Evolutionary conservation across 2,329 filamentous ascomycete species (phyloP).

Genomic region (Hypoxylon sp.): DNA sequence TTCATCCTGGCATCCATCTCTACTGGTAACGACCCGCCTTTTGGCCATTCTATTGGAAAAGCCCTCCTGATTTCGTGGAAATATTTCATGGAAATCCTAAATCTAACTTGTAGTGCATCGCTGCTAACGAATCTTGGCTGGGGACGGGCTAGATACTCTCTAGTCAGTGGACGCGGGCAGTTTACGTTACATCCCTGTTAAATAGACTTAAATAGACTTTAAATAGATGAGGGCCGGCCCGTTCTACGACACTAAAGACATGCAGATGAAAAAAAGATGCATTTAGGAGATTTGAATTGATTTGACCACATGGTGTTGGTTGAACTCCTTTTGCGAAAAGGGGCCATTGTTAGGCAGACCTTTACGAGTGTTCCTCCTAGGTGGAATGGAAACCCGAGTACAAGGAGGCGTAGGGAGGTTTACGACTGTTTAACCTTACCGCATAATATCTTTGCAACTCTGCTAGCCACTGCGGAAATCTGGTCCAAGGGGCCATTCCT

Average conservation of each 20-base stretch:
- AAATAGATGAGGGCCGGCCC: no score
- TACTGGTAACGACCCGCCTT: background rate
- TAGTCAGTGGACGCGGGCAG: no score
- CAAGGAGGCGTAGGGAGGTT: no score
- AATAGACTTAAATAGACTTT: no score
- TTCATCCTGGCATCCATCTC: background rate
- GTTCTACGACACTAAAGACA: background rate
- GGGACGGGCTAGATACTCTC: no score
- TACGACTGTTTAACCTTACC: background rate
- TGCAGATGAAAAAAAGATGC: background rate
- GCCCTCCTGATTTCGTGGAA: background rate
- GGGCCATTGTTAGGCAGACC: slow-evolving; percentile 1
- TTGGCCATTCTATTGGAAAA: background rate
- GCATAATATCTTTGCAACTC: background rate
- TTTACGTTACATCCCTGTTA: no score
- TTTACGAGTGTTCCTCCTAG: background rate
- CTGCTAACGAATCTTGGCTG: background rate
- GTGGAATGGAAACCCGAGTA: no score
- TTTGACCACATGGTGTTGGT: background rate
- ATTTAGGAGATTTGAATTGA: background rate
- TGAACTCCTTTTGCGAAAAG: slow-evolving; percentile 12
- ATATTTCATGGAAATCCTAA: background rate
- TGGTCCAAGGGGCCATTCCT: background rate
- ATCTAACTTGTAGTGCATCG: background rate
- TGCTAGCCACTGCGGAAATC: background rate